These are phyloP conservation scores for Clathrus columnatus DNA, from an alignment of 768 basidiomycete genomes.

Conservation along the genomic window DNA sequence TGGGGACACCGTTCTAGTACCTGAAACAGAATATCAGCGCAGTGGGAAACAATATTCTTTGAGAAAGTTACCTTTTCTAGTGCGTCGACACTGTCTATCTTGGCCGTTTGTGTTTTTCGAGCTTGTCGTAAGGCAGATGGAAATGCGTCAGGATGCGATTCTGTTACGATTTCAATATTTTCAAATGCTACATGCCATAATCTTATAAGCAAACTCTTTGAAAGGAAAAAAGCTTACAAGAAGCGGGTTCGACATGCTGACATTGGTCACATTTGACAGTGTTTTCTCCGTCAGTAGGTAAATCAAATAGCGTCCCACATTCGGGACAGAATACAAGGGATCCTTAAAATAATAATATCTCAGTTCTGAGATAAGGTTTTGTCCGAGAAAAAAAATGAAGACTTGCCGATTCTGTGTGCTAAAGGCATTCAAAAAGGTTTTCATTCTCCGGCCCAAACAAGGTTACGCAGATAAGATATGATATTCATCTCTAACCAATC, in stretches of 20 bases:
- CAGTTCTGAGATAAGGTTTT: not conserved
- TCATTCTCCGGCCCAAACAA: not conserved
- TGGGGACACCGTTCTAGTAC: conserved; percentile 84
- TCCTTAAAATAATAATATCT: conserved; percentile 35
- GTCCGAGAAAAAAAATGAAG: not conserved
- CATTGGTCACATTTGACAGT: conserved; percentile 86
- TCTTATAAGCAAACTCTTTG: not conserved
- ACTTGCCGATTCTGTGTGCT: not conserved
- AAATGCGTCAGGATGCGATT: conserved; percentile 90
- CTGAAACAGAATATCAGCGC: conserved; percentile 30
- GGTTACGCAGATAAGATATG: too few species aligned
- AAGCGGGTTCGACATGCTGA: conserved; percentile 75
- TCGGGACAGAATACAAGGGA: conserved; percentile 90
- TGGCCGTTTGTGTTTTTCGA: conserved; percentile 80
- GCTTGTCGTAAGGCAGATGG: conserved; percentile 83
- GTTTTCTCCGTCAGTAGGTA: conserved; percentile 67
- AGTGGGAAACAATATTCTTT: conserved; percentile 7
- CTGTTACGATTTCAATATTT: conserved; percentile 80
- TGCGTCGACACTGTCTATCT: conserved; percentile 58
- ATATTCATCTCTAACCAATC: too few species aligned
- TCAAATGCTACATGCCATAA: conserved; percentile 63
- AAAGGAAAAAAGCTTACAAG: conserved; percentile 43
- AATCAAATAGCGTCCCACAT: conserved; percentile 82
- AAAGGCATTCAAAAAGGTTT: not conserved
- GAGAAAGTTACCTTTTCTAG: conserved; percentile 42